Evolutionary conservation across 495 filamentous ascomycete species (phyloP).

Genomic region (Hypoxylon crocopeplum): DNA sequence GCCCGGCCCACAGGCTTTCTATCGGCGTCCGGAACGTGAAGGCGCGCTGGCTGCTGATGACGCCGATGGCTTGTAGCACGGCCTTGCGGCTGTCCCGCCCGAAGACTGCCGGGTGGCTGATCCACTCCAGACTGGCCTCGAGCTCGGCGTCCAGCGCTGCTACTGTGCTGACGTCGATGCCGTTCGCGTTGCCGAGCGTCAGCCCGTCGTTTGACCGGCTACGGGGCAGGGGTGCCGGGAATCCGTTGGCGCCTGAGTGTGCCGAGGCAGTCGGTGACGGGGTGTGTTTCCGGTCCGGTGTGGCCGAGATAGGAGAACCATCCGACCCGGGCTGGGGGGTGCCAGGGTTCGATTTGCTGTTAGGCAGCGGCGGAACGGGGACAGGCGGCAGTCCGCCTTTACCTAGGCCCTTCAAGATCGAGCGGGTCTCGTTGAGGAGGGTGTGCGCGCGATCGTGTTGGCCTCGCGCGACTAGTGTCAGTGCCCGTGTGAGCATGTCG

Average conservation of each 20-base stretch:
- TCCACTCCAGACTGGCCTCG: constrained; percentile 96
- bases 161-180: constrained; percentile 80
- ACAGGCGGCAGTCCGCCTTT: constrained; percentile 96
- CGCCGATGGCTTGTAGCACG: constrained; percentile 94
- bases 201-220: constrained; percentile 54
- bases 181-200: constrained; percentile 64
- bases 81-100: constrained; percentile 94
- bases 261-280: constrained; percentile 59
- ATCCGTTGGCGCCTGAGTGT: constrained; percentile 45
- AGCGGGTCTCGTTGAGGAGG: constrained; percentile 88
- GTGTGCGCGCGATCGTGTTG: constrained; percentile 95
- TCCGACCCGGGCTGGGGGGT: constrained; percentile 55
- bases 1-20: constrained; percentile 83
- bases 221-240: constrained; percentile 39
- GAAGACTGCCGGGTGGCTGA: constrained; percentile 95
- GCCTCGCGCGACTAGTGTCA: constrained; percentile 88
- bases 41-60: constrained; percentile 91
- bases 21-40: constrained; percentile 91
- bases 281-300: constrained; percentile 56
- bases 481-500: constrained; percentile 93
- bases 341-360: constrained; percentile 53
- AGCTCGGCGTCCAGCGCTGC: constrained; percentile 89
- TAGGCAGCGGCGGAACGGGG: constrained; percentile 57
- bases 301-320: constrained; percentile 51
- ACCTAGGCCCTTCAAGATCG: constrained; percentile 93